Conservation (phyloP, 2,329 filamentous ascomycete genomes). For the Ophiognomonia clavigignenti-juglandacearum region DNA sequence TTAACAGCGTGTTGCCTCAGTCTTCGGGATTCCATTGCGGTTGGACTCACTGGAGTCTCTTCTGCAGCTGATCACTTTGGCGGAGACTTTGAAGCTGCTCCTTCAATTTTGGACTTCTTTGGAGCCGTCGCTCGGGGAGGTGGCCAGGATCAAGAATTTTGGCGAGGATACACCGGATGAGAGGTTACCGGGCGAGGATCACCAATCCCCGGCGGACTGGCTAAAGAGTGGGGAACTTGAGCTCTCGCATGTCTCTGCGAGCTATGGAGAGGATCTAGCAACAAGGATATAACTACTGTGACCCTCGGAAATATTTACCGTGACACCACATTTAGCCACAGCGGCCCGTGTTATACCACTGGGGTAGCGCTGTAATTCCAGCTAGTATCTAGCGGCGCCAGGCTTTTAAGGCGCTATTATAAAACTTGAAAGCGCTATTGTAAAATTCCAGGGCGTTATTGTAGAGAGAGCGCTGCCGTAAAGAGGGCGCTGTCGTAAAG, state of each 20-base stretch:
- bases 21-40: slow-evolving; percentile 26
- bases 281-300: no score
- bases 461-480: no score
- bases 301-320: no score
- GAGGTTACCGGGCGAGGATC: slow-evolving; percentile 20
- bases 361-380: no score
- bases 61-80: slow-evolving; percentile 3
- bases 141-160: slow-evolving; percentile 51
- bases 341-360: no score
- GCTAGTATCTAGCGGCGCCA: no score
- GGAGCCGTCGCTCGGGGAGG: slow-evolving; percentile 53
- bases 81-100: slow-evolving; percentile 25
- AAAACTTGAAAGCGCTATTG: no score
- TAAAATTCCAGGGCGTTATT: no score
- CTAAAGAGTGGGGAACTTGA: slow-evolving; percentile 27
- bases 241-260: slow-evolving; percentile 24
- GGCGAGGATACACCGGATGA: slow-evolving; percentile 32
- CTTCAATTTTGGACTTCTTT: slow-evolving; percentile 48
- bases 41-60: slow-evolving; percentile 18
- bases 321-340: no score
- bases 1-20: not conserved
- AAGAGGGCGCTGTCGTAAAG: no score
- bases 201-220: slow-evolving; percentile 25
- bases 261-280: slow-evolving; percentile 21
- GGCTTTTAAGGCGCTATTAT: no score